Evolutionary conservation across 2,329 filamentous ascomycete genomes (phyloP).

Genomic region (Rhynchosporium agropyri): DNA sequence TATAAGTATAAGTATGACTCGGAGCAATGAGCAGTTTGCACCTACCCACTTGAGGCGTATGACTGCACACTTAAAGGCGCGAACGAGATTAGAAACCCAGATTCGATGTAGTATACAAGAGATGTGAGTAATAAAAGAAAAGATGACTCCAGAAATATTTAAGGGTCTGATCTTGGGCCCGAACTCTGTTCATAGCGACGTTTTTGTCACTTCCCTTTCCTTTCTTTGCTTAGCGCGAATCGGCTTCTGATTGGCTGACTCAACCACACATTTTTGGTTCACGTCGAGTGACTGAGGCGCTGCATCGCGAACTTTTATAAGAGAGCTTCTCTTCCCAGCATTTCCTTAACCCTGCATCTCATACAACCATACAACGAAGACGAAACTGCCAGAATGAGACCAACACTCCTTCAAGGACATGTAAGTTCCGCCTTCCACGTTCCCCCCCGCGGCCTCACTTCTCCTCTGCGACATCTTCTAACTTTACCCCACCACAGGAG

Average conservation of each 20-base stretch:
- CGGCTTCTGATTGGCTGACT: slow-evolving; percentile 15
- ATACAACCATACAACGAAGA: slow-evolving; percentile 13
- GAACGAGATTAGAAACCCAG: not conserved
- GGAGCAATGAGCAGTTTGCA: not conserved
- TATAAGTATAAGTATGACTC: slow-evolving; percentile 9
- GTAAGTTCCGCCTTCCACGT: slow-evolving; percentile 47
- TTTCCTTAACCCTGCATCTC: slow-evolving; percentile 3
- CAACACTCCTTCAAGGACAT: slow-evolving; percentile 94
- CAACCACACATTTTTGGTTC: slow-evolving; percentile 20
- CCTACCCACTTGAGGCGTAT: slow-evolving; percentile 2
- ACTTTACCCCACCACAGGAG: slow-evolving; percentile 59
- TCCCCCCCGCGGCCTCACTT: slow-evolving; percentile 25
- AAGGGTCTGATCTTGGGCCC: not conserved
- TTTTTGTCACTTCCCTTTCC: not conserved
- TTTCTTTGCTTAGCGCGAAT: slow-evolving; percentile 16
- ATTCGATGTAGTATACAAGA: slow-evolving; percentile 10
- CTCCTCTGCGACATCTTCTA: slow-evolving; percentile 26
- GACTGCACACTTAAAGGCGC: slow-evolving; percentile 14
- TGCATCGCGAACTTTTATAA: slow-evolving; percentile 25
- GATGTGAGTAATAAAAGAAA: slow-evolving; percentile 7
- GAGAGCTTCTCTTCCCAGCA: slow-evolving; percentile 4
- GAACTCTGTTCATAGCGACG: slow-evolving; percentile 2
- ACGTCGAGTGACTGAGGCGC: slow-evolving; percentile 9
- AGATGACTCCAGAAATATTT: slow-evolving; percentile 10
- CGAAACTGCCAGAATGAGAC: slow-evolving; percentile 74